Percentiles rank a stretch among this genome's conserved stretches.
These are phyloP conservation scores for Symbiodinium pilosum DNA, from an alignment of 73 alveolate species.

Conservation along the genomic window DNA sequence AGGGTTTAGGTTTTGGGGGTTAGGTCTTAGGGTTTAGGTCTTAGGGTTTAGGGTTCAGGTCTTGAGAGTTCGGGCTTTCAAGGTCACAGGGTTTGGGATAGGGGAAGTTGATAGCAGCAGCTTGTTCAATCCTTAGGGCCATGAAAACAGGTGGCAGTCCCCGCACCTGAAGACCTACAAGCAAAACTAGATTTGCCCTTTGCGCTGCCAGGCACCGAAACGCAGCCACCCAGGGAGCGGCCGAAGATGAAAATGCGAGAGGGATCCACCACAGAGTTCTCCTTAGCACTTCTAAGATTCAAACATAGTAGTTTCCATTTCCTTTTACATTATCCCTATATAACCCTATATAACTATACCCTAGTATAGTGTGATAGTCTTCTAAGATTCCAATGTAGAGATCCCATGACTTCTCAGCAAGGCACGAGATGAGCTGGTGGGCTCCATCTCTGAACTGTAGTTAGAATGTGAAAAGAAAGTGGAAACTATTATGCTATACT, in stretches of 20 bases:
- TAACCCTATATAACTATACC: too few species aligned
- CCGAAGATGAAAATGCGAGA: conserved; percentile 57
- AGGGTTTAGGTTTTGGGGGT: neutral
- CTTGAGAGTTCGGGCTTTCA: neutral
- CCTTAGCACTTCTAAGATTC: conserved; percentile 17
- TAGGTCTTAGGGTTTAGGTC: neutral
- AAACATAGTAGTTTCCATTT: too few species aligned
- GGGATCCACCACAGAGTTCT: conserved; percentile 55
- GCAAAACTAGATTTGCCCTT: neutral
- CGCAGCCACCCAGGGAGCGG: conserved; percentile 86
- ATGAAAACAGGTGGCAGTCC: neutral
- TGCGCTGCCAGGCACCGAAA: conserved; percentile 51
- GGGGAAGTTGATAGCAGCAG: neutral
- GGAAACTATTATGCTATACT: too few species aligned
- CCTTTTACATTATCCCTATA: too few species aligned
- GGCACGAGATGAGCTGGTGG: too few species aligned
- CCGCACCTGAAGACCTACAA: neutral
- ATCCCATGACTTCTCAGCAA: too few species aligned
- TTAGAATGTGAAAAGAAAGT: too few species aligned
- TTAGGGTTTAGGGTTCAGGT: neutral
- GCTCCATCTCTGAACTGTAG: too few species aligned
- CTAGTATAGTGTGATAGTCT: too few species aligned
- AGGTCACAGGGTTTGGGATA: neutral
- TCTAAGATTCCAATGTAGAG: too few species aligned
- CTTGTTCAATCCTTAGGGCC: too few species aligned